phyloP scores from a whole-genome alignment of 176 grass and related monocot species.

The Leersia perrieri region DNA sequence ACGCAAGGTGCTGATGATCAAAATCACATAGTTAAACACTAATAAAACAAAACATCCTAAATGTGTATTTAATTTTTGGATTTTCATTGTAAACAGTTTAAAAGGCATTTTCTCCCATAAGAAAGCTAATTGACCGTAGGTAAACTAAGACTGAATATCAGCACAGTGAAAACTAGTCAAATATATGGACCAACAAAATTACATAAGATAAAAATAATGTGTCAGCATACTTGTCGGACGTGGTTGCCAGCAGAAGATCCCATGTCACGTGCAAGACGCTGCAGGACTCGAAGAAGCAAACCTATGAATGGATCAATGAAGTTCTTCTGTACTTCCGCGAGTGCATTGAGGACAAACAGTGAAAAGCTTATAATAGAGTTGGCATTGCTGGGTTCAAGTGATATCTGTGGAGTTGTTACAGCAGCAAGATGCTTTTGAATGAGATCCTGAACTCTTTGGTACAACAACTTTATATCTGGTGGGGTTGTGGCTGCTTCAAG shows the following conservation, averaged over 20 bases:
- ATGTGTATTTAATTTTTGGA: not conserved
- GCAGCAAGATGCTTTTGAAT: conserved; percentile 86
- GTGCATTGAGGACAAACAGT: conserved; percentile 76
- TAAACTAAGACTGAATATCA: not conserved
- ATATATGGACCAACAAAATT: conserved; percentile 19
- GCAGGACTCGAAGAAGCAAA: conserved; percentile 81
- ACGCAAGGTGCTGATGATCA: not conserved
- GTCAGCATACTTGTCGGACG: conserved; percentile 71
- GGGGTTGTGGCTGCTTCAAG: conserved; percentile 82
- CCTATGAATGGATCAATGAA: conserved; percentile 77
- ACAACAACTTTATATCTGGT: conserved; percentile 76
- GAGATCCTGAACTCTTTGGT: conserved; percentile 81
- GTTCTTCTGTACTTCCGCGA: conserved; percentile 93
- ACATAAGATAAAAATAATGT: conserved; percentile 1
- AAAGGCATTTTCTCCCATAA: not conserved
- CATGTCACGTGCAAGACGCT: conserved; percentile 96
- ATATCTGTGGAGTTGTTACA: conserved; percentile 83
- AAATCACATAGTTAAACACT: not conserved
- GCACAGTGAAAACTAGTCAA: conserved; percentile 11
- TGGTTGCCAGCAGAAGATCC: conserved; percentile 65
- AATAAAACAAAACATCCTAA: not conserved
- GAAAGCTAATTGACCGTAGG: not conserved
- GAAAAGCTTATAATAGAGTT: conserved; percentile 91
- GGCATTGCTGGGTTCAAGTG: conserved; percentile 73
- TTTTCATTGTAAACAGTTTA: not conserved